Base-by-base conservation (phyloP, 2,329 filamentous ascomycete genomes). In the Alternaria tenuissima region DNA sequence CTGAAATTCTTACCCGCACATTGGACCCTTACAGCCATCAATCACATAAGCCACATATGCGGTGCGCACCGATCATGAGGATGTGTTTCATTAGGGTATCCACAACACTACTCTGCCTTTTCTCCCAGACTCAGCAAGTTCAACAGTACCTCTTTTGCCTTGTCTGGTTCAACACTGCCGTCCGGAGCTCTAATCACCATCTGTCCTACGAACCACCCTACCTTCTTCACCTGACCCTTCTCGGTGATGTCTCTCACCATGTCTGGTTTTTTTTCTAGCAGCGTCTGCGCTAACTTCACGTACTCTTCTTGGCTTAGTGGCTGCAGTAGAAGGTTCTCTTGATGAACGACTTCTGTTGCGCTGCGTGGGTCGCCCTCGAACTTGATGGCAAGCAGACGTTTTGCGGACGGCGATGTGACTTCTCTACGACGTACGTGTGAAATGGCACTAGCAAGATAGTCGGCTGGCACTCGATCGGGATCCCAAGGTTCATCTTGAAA, bases 131-230 rank as follows among this genome's bases (percentile, higher is more conserved):
- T 55, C 24, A 88, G 78, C 43, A 87, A 67, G 68, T 82, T 79
- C 57, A 81, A 80, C 34, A 91, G 73, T 11, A 86, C 80, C 58
- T 79, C 77, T 72, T 86, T 85, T 9, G 88, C 88, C 68, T 83
- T 83, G 57, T 81, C 81, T 5, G 89, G 85, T 74, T 90, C 87
- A 7, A 91, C 84, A 1, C 85, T 85, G 1, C 88, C 88, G 60
- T 87, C 86, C 28, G 84, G 82, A 28, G 86, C 87, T 61, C 80
- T 78, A 44, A 86, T 81, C 78, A 91, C 88, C 86, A 91, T 89
- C 75, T 89, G 86, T 11, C 89, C 89, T 14, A 91, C 84, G 67
- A 91, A 85, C 81, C 86, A 91, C 68, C 87, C 88, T 7, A 89
- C 75, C 75, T 91, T 91, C n/a, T 87, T 87, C 30, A 81, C 79